Base-by-base conservation (phyloP, 331 rosid species). In the Malus hybrid region DNA sequence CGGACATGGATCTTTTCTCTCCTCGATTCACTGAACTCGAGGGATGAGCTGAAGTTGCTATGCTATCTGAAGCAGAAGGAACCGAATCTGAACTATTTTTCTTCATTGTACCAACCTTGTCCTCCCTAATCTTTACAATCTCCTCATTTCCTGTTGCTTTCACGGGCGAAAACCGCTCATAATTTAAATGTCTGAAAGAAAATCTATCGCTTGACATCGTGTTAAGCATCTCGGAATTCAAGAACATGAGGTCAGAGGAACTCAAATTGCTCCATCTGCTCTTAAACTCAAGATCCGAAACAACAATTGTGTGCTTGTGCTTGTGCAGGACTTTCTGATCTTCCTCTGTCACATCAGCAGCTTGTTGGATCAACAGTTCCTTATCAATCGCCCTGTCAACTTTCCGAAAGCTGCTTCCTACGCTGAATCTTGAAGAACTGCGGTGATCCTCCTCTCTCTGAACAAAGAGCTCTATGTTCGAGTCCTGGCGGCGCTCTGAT, bases 261-360 rank as follows among this genome's bases (percentile, higher is more conserved):
- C 90, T 90, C 67, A 92, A 87, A 67, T 83, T 85, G 78, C 99
- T 95, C 99, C 99, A 95, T 48, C 99, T 73, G 68, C 87, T 88
- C 80, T 88, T 88, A 83, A 92, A 89, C 57, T 87, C 88, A 55
- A 92, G 87, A 82, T 94, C 97, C 15, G 97, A 87, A 20, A 84
- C 79, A 61, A 90, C 78, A 33, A 94, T 92, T 85, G 71, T 89
- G 77, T 94, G 99, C 3, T 90, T 92, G 60, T 90, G 91, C 73
- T 81, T 92, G 50, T 92, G 97, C 80, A 87, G 84, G 5, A 39
- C 64, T 71, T 71, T 81, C 6, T 78, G 72, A 18, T 57, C 74
- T 19, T 54, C 87, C 64, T 73, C 15, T 9, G 36, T 1, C 57
- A 31, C 16, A 15, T 61, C 80, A 20, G 20, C 71, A 36, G 3